phyloP scores from a whole-genome alignment of 73 alveolate species.

The Tetrahymena elliotti region DNA sequence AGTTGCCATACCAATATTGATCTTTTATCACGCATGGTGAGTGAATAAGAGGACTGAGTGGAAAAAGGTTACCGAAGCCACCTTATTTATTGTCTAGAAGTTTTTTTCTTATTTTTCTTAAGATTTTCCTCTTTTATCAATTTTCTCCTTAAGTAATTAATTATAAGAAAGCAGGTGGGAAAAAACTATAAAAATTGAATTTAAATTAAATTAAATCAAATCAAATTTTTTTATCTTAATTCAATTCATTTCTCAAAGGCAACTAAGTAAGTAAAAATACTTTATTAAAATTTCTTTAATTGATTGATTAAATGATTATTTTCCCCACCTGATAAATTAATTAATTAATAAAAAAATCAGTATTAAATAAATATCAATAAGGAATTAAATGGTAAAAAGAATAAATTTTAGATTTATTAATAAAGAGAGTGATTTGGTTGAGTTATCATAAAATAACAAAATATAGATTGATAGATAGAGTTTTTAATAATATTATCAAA shows the following conservation, averaged over 20 bases:
- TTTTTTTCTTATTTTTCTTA: not conserved
- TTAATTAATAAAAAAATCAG: no score
- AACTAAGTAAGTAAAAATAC: no score
- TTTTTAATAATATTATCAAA: not conserved
- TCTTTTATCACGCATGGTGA: not conserved
- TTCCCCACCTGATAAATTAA: not conserved
- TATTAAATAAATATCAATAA: no score
- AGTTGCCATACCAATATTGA: not conserved
- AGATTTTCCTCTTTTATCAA: not conserved
- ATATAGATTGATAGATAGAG: not conserved
- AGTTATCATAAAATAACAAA: no score
- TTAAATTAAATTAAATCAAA: not conserved
- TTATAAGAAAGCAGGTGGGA: not conserved
- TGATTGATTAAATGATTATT: no score
- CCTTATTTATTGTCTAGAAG: not conserved
- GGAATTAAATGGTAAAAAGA: not conserved
- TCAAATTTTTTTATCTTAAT: not conserved
- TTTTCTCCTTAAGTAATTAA: not conserved
- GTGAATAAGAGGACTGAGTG: not conserved
- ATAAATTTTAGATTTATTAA: no score
- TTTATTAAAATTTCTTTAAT: no score
- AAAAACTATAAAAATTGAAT: not conserved
- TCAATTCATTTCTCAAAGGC: no score
- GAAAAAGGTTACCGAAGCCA: conserved; percentile 2
- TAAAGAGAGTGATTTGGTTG: not conserved